Base-by-base conservation (phyloP, 208 protist genomes). In the Acanthamoeba comandoni region DNA sequence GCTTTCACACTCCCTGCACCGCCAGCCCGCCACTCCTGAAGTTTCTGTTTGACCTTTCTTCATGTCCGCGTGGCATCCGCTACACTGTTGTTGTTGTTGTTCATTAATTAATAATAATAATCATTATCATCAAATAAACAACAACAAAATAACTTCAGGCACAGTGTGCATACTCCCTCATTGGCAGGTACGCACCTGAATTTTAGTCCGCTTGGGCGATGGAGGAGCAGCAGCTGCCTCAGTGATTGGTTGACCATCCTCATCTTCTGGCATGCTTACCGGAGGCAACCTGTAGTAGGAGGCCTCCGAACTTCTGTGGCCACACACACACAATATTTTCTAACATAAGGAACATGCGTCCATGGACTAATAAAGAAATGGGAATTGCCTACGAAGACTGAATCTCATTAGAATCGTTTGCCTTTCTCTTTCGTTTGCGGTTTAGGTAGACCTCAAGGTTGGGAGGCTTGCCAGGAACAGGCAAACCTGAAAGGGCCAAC, bases 381-480 rank as follows among this genome's bases (percentile, higher is more conserved):
- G 24, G 22, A 39, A 77, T 31, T 26, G 4, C 69, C 8, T n/a
- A 82, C 24, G 31, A 82, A 22, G 49, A 67, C 9, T 17, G 35
- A 53, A 13, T 9, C 57, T 29, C 13, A n/a, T 91, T 2, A 4
- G 19, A 13, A 7, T 15, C 12, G n/a, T 19, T 39, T 17, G 52
- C 43, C 58, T 24, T 12, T 26, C 82, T 64, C 26, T 29, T 82
- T 43, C 22, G 48, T 53, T 92, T 82, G 15, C 84, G 77, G 5
- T 62, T 55, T 0, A 43, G 15, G 12, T 62, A 60, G 51, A 71
- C 35, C 2, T 71, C 84, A 43, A 58, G 48, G 84, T 94, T 94
- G 35, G 92, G 92, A 67, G 70, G 57, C n/a, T 79, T 75, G 19
- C 93, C 93, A 9, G 93, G 93, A 9, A 95, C 11, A 31, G 90